Evolutionary conservation across 164 flowering plant species (phyloP), one percentile per base, ranked within the genome.

Genomic region (Vitis riparia): DNA sequence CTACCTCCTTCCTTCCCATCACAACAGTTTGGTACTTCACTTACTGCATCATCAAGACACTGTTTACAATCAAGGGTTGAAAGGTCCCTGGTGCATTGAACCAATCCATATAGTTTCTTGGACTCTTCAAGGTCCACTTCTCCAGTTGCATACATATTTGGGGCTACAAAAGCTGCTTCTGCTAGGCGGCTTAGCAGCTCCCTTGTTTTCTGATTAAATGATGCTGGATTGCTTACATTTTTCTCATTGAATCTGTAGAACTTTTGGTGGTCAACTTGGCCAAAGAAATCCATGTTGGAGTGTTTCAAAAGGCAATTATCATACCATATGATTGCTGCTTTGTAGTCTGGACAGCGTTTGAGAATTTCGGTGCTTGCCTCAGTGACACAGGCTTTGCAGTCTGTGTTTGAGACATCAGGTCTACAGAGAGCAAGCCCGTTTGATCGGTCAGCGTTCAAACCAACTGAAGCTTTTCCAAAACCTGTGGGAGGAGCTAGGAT

Each of bases 21-120:
- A 65, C 86, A 86, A 49, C 86, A 86, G 37, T 66, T 73, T 4
- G 85, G 84, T 60, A 83, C 56, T 23, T 79, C 76, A n/a, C 64
- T 67, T 7, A 84, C 55, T 1, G 81, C 82, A 19, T 66, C 78
- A 9, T 81, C 81, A 37, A 88, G 72, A 49, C 92, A 88, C 59
- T 66, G 72, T 77, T 72, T 73, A 47, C 92, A 88, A 29, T 74
- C 79, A 37, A 8, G 11, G 1, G 61, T 51, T 0, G 79, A 68
- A 0, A 88, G 71, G 55, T 86, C 87, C 62, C 81, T 80, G 1
- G 85, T 87, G 69, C 89, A 85, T 71, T 87, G 91, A 62, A 70
- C 82, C 63, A 82, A 59, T n/a, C 84, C 84, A 68, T 87, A 87
- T 5, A 87, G 53, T 16, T 71, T 84, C 68, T 60, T 47, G 0